Evolutionary conservation across 371 early-diverging fungal species (phyloP).

Genomic region (Syncephalastrum contaminatum): DNA sequence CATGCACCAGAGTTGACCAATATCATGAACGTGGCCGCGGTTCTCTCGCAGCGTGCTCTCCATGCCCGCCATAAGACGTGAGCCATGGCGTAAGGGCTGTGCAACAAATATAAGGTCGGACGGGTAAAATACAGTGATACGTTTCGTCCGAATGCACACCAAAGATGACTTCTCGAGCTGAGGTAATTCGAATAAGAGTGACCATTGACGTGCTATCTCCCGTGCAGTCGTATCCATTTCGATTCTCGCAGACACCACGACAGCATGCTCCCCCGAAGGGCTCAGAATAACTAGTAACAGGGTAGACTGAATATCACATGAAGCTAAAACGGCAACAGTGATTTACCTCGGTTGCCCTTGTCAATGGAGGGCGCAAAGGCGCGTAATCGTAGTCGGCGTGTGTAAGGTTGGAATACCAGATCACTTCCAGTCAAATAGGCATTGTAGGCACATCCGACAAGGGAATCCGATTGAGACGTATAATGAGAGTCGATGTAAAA

Average conservation of each 20-base stretch:
- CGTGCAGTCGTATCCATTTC: slow-evolving; percentile 21
- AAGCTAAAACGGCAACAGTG: too few relatives aligned
- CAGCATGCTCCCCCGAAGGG: slow-evolving; percentile 35
- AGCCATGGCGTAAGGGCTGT: slow-evolving; percentile 25
- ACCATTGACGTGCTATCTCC: slow-evolving; percentile 31
- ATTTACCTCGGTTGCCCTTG: slow-evolving; percentile 3
- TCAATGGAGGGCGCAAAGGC: slow-evolving; percentile 17
- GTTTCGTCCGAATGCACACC: slow-evolving; percentile 19
- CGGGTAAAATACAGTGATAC: slow-evolving; percentile 28
- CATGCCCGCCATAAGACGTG: slow-evolving; percentile 30
- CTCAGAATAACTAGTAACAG: slow-evolving; percentile 27
- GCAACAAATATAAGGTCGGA: slow-evolving; percentile 30
- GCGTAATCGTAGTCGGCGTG: slow-evolving; percentile 31
- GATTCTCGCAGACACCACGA: slow-evolving; percentile 14
- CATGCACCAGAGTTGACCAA: slow-evolving; percentile 41
- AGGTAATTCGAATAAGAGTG: slow-evolving; percentile 33
- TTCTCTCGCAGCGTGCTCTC: slow-evolving; percentile 32
- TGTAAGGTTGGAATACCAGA: slow-evolving; percentile 40
- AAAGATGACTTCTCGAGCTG: slow-evolving; percentile 4
- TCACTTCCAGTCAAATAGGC: slow-evolving; percentile 40
- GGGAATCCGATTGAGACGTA: slow-evolving; percentile 1
- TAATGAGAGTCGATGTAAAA: slow-evolving; percentile 26
- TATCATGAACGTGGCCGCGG: slow-evolving; percentile 37
- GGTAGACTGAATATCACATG: too few relatives aligned
- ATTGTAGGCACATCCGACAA: slow-evolving; percentile 31